A percentile compares a stretch with the other conserved stretches of the same genome.
These are phyloP conservation scores for Yarrowia alimentaria DNA, from an alignment of 805 yeast genomes.

Conservation along the genomic window DNA sequence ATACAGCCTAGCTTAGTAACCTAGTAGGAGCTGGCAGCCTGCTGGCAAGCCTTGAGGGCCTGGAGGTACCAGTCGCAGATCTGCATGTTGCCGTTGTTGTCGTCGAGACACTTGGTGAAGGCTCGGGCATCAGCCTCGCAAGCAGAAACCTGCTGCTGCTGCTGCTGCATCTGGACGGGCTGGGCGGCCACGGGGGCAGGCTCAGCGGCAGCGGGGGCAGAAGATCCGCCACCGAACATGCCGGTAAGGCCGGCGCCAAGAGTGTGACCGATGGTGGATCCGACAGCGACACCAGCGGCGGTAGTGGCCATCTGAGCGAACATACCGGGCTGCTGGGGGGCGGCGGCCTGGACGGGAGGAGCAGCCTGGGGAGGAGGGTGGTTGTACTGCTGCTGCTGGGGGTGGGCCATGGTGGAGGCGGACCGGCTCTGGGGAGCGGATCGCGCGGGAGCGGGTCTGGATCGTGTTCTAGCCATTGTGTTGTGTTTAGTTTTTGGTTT, in stretches of 20 bases:
- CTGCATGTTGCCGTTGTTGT: constrained; percentile 93
- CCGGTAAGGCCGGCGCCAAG: constrained; percentile 91
- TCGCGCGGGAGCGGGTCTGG: constrained; percentile 46
- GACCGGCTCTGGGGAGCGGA: constrained; percentile 56
- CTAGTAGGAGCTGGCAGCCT: constrained; percentile 81
- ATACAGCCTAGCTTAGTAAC: neutral
- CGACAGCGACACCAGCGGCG: constrained; percentile 99
- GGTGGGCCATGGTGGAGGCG: constrained; percentile 57
- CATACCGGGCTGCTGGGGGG: constrained; percentile 65
- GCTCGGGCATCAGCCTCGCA: constrained; percentile 94
- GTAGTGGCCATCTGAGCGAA: constrained; percentile 98
- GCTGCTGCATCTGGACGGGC: constrained; percentile 40
- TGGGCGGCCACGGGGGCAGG: constrained; percentile 45
- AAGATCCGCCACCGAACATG: constrained; percentile 78
- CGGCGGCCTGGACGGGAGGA: constrained; percentile 49
- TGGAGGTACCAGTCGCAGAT: constrained; percentile 95
- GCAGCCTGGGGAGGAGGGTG: constrained; percentile 46
- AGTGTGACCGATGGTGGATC: constrained; percentile 96
- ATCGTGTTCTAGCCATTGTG: constrained; percentile 39
- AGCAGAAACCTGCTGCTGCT: constrained; percentile 46
- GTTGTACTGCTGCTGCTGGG: constrained; percentile 49
- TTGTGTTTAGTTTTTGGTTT: constrained; percentile 3
- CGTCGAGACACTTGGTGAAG: constrained; percentile 93
- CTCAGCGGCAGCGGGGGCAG: constrained; percentile 52
- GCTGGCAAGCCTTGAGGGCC: constrained; percentile 96